Percentiles rank a stretch among this genome's conserved stretches.
These are phyloP conservation scores for Casaregolazyma lundiana DNA, from an alignment of 1,139 yeast genomes.

Conservation along the genomic window DNA sequence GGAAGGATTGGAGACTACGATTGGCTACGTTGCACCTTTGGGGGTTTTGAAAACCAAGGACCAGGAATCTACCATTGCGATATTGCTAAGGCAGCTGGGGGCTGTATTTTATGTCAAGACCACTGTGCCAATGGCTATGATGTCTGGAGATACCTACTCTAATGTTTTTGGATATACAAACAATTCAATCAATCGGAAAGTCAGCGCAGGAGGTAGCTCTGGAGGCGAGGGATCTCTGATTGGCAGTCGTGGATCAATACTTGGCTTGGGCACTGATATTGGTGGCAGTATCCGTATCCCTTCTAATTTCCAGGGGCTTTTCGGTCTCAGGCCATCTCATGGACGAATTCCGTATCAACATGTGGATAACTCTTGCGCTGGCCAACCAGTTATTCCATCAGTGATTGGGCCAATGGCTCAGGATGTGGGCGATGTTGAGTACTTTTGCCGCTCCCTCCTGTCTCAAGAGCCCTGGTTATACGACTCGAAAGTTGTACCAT, in stretches of 20 bases:
- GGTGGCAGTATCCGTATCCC: constrained; percentile 79
- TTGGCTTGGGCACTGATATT: constrained; percentile 74
- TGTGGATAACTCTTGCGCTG: constrained; percentile 45
- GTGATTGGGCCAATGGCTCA: constrained; percentile 45
- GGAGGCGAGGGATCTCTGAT: constrained; percentile 70
- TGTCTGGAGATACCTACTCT: constrained; percentile 47
- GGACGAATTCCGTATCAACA: constrained; percentile 32
- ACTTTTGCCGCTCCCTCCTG: constrained; percentile 39
- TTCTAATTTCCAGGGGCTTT: constrained; percentile 64
- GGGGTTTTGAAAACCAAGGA: constrained; percentile 3
- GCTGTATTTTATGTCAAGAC: constrained; percentile 55
- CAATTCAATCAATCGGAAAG: constrained; percentile 48
- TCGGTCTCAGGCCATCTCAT: constrained; percentile 66
- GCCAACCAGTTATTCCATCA: constrained; percentile 37
- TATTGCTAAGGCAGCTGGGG: constrained; percentile 40
- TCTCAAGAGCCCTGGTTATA: constrained; percentile 50
- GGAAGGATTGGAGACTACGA: constrained; percentile 34
- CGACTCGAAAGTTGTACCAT: constrained; percentile 44
- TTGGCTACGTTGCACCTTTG: constrained; percentile 15
- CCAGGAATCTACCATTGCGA: constrained; percentile 7
- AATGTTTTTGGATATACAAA: constrained; percentile 50
- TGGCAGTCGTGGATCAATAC: constrained; percentile 45
- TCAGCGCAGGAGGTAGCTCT: constrained; percentile 67
- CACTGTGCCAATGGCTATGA: constrained; percentile 54
- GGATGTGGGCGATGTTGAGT: constrained; percentile 51